Evolutionary conservation across 2,329 filamentous ascomycete species (phyloP), one percentile per base, ranked within the genome.

Genomic region (Hirsutella thompsonii): DNA sequence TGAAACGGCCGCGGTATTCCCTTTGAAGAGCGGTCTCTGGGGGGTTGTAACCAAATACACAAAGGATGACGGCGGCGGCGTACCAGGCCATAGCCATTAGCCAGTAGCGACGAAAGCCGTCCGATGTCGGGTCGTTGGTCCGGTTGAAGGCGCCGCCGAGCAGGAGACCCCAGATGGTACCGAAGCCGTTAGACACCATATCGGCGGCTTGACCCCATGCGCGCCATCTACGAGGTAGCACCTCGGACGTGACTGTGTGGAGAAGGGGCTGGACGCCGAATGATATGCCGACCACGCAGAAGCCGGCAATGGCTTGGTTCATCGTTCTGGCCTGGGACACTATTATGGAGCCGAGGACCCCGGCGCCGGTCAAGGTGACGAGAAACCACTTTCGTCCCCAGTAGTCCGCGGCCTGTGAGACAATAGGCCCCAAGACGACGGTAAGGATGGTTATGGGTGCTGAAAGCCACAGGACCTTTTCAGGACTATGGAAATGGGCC

Each of bases 301-400:
- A 59, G 8, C 63, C 63, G 10, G 51, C 57, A 42, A 67, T 63
- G 39, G 49, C 53, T 54, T 59, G 58, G 43, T 49, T 48, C 49
- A 64, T 60, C 20, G 46, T 48, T 19, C 37, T 50, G 4, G 62
- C 62, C 5, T 57, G 52, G 18, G 57, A 48, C 11, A 66, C 54
- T n/a, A 66, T 46, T 18, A 64, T 44, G 8, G 48, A 56, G 2
- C 63, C 62, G 2, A 59, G 41, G 16, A 49, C 54, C 16, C 62
- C 62, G 30, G 54, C 51, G 11, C 54, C 21, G 1, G 54, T 62
- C 9, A 57, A 50, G 18, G 55, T 38, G 20, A 66, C 51, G n/a
- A 67, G 54, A 41, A 65, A 59, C 56, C 55, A 61, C 49, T 56
- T 58, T 8, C 62, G 55, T n/a, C 62, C 62, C 62, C 61, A 66